Percentiles rank a stretch among this genome's conserved stretches.
Evolutionary conservation across 2,329 filamentous ascomycete species (phyloP).

Genomic region (Fusarium sp.): DNA sequence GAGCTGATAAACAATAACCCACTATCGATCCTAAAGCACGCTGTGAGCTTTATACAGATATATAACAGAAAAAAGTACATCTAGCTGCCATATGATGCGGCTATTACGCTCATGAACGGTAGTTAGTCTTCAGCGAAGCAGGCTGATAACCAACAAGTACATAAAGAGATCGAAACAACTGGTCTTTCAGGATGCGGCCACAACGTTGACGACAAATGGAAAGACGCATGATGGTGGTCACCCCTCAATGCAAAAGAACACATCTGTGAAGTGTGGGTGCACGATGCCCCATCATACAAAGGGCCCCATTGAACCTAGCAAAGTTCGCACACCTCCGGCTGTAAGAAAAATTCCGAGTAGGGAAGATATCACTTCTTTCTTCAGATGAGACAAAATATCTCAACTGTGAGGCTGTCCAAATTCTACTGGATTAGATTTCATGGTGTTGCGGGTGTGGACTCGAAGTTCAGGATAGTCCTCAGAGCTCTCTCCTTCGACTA

Average conservation of each 20-base stretch:
- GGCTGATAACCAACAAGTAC: conserved; percentile 1
- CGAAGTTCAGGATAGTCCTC: not conserved
- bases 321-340: conserved; percentile 14
- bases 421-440: not conserved
- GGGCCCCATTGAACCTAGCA: conserved; percentile 39
- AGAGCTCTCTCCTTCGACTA: conserved; percentile 19
- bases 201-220: conserved; percentile 20
- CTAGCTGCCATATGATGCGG: not conserved
- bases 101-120: conserved; percentile 4
- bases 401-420: not conserved
- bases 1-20: not conserved
- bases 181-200: conserved; percentile 8
- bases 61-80: not conserved
- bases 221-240: conserved; percentile 39
- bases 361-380: not conserved
- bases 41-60: not conserved
- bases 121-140: conserved; percentile 1
- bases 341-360: not conserved
- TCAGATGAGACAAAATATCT: not conserved
- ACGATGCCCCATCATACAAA: conserved; percentile 42
- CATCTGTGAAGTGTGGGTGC: conserved; percentile 39
- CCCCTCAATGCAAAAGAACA: conserved; percentile 42
- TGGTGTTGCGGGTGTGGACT: not conserved
- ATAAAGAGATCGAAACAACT: conserved; percentile 11
- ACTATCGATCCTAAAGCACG: not conserved